Evolutionary conservation across 2,329 filamentous ascomycete species (phyloP).

Genomic region (Calonectria montana): DNA sequence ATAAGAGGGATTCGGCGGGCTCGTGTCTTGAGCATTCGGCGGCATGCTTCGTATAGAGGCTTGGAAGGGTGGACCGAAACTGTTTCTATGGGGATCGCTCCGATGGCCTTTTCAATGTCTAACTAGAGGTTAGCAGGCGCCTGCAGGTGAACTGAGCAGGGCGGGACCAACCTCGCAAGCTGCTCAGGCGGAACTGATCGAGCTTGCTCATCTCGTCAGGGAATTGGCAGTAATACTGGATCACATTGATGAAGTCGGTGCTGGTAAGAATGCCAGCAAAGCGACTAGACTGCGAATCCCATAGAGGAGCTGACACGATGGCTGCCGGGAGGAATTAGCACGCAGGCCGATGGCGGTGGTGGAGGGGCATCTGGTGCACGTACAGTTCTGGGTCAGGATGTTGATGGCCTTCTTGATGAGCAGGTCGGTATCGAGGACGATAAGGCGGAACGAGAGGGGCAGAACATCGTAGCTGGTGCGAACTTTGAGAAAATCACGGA

Average conservation of each 20-base stretch:
- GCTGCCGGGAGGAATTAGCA: conserved; percentile 62
- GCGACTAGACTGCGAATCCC: conserved; percentile 92
- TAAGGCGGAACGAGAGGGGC: conserved; percentile 93
- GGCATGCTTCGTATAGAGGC: conserved; percentile 94
- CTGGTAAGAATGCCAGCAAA: conserved; percentile 96
- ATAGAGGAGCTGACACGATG: conserved; percentile 96
- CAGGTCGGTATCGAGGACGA: conserved; percentile 93
- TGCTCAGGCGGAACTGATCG: conserved; percentile 93
- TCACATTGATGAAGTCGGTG: conserved; percentile 98
- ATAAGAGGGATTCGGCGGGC: conserved; percentile 94
- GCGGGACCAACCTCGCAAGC: conserved; percentile 77
- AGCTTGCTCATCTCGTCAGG: conserved; percentile 90
- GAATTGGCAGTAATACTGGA: conserved; percentile 99
- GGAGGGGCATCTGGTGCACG: conserved; percentile 32
- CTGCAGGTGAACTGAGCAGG: neutral
- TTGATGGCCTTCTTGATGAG: conserved; percentile 97
- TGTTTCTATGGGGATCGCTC: conserved; percentile 90
- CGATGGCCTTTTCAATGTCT: conserved; percentile 97
- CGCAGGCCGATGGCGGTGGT: conserved; percentile 1
- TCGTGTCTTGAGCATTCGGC: conserved; percentile 92
- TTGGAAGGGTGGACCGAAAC: conserved; percentile 93
- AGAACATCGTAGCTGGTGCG: conserved; percentile 98
- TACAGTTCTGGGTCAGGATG: conserved; percentile 96
- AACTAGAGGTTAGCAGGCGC: conserved; percentile 34
- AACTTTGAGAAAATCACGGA: conserved; percentile 95